Conservation (phyloP, 2,329 filamentous ascomycete species). For the Coniochaeta sp. region DNA sequence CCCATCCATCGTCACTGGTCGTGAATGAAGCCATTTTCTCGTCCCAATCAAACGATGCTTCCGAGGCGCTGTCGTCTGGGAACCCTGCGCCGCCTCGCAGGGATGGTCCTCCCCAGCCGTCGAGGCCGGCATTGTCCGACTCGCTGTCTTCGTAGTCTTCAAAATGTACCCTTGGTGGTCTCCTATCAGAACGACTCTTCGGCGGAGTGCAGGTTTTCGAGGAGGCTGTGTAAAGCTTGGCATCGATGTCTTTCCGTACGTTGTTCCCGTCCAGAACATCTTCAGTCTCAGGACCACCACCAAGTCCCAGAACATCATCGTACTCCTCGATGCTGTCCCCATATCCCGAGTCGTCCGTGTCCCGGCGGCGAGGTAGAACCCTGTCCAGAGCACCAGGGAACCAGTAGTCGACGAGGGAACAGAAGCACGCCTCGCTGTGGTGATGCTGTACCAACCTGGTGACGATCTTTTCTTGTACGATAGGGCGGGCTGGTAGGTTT, state of each 20-base stretch:
- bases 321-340: neutral
- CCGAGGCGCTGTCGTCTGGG: neutral
- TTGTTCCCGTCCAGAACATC: neutral
- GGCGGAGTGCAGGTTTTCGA: too few species aligned
- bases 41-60: neutral
- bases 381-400: neutral
- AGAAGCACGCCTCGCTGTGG: conserved; percentile 2
- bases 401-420: neutral
- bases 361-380: neutral
- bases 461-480: neutral
- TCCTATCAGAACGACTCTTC: too few species aligned
- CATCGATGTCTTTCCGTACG: too few species aligned
- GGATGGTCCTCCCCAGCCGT: neutral
- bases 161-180: too few species aligned
- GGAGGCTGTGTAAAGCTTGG: too few species aligned
- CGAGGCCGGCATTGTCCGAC: neutral
- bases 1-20: neutral
- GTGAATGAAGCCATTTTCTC: neutral
- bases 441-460: neutral
- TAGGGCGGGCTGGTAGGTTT: neutral
- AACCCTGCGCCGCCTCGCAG: neutral
- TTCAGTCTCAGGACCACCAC: neutral
- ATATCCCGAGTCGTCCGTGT: neutral
- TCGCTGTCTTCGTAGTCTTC: neutral
- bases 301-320: neutral